Percentiles rank a stretch among this genome's conserved stretches.
Evolutionary conservation across 345 rosid species (phyloP).

Genomic region (Melaleuca alternifolia): DNA sequence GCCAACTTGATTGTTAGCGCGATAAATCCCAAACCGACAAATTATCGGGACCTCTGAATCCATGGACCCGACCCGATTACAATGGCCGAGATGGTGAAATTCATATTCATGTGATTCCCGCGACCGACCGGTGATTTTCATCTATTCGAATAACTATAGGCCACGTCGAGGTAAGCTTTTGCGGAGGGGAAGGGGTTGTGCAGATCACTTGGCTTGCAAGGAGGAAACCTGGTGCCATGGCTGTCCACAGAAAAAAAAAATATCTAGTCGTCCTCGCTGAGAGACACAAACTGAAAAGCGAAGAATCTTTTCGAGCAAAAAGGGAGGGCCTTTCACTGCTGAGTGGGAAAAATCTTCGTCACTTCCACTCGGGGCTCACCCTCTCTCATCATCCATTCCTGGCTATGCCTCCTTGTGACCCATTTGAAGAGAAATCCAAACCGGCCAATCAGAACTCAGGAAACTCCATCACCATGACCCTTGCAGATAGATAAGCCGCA

Average conservation of each 20-base stretch:
- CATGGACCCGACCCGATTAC: not conserved
- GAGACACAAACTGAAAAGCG: not conserved
- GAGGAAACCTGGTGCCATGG: conserved; percentile 3
- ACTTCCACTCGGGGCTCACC: not conserved
- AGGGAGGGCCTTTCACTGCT: not conserved
- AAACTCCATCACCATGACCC: conserved; percentile 24
- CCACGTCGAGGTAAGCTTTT: not conserved
- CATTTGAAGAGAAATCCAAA: conserved; percentile 23
- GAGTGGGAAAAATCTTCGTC: not conserved
- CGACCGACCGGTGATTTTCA: not conserved
- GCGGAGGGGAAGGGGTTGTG: conserved; percentile 9
- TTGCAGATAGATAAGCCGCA: conserved; percentile 20
- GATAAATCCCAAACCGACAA: accelerated
- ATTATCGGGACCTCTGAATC: accelerated
- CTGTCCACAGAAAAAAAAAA: not conserved
- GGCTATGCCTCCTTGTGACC: not conserved
- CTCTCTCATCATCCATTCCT: conserved; percentile 3
- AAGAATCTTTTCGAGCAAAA: not conserved
- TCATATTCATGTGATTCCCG: not conserved
- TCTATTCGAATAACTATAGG: not conserved
- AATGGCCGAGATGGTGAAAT: accelerated
- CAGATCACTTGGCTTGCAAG: conserved; percentile 9
- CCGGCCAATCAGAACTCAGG: conserved; percentile 44
- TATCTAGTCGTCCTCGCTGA: conserved; percentile 4
- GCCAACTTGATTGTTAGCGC: not conserved